These are phyloP conservation scores for Phoma sp. DNA, from an alignment of 2,329 filamentous ascomycete species.

Conservation along the genomic window DNA sequence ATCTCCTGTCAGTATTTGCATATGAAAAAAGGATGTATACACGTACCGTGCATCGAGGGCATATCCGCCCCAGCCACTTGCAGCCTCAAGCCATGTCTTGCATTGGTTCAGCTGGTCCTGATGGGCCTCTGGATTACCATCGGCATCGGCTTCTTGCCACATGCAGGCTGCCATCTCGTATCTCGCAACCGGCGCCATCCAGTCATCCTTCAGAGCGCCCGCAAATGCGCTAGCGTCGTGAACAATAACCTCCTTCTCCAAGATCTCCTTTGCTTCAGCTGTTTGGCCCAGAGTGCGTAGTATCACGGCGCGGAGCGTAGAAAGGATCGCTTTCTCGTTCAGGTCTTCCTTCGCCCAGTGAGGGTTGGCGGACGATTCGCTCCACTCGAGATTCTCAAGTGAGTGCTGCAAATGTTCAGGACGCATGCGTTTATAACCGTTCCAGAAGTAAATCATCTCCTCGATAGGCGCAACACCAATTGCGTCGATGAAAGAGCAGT, in stretches of 20 bases:
- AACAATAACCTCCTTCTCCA: slow-evolving; percentile 69
- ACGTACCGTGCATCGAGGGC: slow-evolving; percentile 72
- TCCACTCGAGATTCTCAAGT: slow-evolving; percentile 70
- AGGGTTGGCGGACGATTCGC: slow-evolving; percentile 61
- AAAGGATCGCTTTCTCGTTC: slow-evolving; percentile 70
- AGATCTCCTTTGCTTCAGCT: slow-evolving; percentile 69
- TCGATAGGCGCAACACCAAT: slow-evolving; percentile 80
- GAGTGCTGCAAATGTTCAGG: slow-evolving; percentile 69
- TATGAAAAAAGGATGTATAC: background rate
- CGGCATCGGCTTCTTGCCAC: slow-evolving; percentile 70
- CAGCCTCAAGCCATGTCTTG: slow-evolving; percentile 69
- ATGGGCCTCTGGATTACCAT: slow-evolving; percentile 45
- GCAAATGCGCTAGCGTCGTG: slow-evolving; percentile 64
- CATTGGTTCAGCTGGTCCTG: slow-evolving; percentile 65
- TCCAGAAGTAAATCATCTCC: slow-evolving; percentile 96
- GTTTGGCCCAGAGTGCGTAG: slow-evolving; percentile 69
- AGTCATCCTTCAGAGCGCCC: slow-evolving; percentile 71
- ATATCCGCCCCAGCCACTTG: slow-evolving; percentile 74
- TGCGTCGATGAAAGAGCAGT: slow-evolving; percentile 74
- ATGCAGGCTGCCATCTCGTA: slow-evolving; percentile 86
- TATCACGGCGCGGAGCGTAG: slow-evolving; percentile 71
- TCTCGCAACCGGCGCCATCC: slow-evolving; percentile 74
- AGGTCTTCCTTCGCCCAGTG: slow-evolving; percentile 60
- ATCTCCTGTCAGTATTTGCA: background rate
- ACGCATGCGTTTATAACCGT: slow-evolving; percentile 83